Base-by-base conservation (phyloP, 495 filamentous ascomycete species). In the Platismatia glauca region DNA sequence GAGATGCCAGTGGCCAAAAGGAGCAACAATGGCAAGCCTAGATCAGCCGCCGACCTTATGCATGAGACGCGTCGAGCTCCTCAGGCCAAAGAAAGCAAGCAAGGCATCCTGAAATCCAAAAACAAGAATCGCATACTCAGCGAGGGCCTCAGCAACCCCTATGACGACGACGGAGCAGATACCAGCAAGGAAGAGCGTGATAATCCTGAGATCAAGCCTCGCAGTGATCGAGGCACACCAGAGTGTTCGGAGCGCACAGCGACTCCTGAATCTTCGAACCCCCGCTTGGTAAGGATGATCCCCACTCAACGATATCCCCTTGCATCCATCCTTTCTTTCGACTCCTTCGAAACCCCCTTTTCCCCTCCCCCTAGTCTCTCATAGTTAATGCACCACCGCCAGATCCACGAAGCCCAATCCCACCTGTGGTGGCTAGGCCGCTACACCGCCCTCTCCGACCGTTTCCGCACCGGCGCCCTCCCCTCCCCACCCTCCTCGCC, bases 361-460 rank as follows among this genome's bases (percentile, higher is more conserved):
- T n/a, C 13, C 20, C 29, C 27, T 22, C 41, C 27, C 24, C 52
- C 57, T 22, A 33, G 7, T n/a, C 34, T 50, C 16, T 38, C 31
- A 35, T 24, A 15, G 46, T 52, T 46, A n/a, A 64, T 50, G 13
- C 24, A 29, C 46, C 56, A 29, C 67, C 16, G 67, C 55, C 64
- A 66, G 68, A 55, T 71, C 38, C 52, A 60, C 61, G 37, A 38
- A 37, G 35, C 60, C 48, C 58, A 67, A 38, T 56, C 70, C 2
- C 63, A 71, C 1, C 31, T 65, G 11, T 85, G 81, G 69, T 86
- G 84, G 84, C 68, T 78, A 1, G 84, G 84, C 18, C 81, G 84
- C 11, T 81, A 83, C 66, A 67, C 75, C 33, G 72, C 80, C 1
- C 70, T 85, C n/a, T 75, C 76, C 37, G 82, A 85, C 70, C 72